Conservation (phyloP, 2,329 filamentous ascomycete genomes). For the Alternaria burnsii region DNA sequence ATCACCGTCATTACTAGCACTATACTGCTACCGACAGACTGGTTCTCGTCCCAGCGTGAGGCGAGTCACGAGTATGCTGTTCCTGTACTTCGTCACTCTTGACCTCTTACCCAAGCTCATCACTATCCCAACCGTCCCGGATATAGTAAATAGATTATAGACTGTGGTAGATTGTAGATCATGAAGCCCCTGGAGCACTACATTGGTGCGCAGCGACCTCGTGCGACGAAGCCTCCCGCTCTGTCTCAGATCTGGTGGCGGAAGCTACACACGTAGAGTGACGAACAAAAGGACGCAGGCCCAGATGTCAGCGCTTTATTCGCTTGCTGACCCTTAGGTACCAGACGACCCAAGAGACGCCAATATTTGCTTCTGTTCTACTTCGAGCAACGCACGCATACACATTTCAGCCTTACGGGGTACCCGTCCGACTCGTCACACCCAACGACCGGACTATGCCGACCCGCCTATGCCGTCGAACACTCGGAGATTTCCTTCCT, state of each 20-base stretch:
- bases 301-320: conserved; percentile 12
- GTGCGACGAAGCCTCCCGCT: conserved; percentile 24
- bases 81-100: not conserved
- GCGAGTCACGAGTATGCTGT: not conserved
- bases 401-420: conserved; percentile 26
- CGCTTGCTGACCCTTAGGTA: not conserved
- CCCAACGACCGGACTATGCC: conserved; percentile 22
- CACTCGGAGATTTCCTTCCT: conserved; percentile 20
- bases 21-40: not conserved
- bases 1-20: not conserved
- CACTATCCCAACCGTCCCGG: not conserved
- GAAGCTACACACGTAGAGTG: conserved; percentile 11
- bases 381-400: conserved; percentile 10
- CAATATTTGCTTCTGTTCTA: conserved; percentile 3
- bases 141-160: not conserved
- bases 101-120: not conserved
- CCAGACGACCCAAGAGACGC: conserved; percentile 15
- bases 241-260: conserved; percentile 28
- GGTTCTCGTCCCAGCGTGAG: not conserved
- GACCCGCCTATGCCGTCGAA: conserved; percentile 22
- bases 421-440: conserved; percentile 19
- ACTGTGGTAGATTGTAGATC: not conserved
- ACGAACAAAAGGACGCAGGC: not conserved
- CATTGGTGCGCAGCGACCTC: conserved; percentile 7
- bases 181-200: conserved; percentile 1